These are phyloP conservation scores for Fusarium hainanense DNA, from an alignment of 2,329 filamentous ascomycete genomes.

Conservation along the genomic window DNA sequence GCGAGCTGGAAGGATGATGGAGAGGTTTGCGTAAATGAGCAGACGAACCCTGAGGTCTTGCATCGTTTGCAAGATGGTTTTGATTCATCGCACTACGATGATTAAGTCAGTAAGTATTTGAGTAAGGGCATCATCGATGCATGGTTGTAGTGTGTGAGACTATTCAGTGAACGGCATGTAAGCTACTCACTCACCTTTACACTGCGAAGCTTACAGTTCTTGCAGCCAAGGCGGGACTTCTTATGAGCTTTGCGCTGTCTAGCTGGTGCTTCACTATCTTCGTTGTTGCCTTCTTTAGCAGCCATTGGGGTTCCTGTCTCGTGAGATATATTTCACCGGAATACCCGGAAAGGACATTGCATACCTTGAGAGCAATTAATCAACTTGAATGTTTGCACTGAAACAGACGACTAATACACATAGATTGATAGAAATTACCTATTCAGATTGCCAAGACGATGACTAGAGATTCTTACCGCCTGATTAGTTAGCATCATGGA, in stretches of 20 bases:
- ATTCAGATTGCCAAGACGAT: slow-evolving; percentile 1
- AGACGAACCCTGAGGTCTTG: slow-evolving; percentile 58
- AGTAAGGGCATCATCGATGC: neutral
- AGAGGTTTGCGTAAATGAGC: slow-evolving; percentile 55
- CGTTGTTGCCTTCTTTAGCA: slow-evolving; percentile 1
- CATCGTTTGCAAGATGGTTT: slow-evolving; percentile 63
- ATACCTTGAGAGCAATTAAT: neutral
- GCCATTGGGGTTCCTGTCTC: slow-evolving; percentile 11
- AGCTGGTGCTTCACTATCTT: neutral
- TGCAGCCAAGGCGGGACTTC: slow-evolving; percentile 65
- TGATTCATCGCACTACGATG: slow-evolving; percentile 63
- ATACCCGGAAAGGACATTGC: slow-evolving; percentile 3
- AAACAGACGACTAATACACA: neutral
- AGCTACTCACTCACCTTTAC: slow-evolving; percentile 60
- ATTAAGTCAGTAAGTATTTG: neutral
- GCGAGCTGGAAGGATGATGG: slow-evolving; percentile 39
- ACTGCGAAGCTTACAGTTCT: slow-evolving; percentile 66
- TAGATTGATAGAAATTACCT: neutral
- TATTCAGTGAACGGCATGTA: neutral
- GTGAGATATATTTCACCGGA: neutral
- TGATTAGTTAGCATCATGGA: neutral
- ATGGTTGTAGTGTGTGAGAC: neutral
- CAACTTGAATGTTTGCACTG: neutral
- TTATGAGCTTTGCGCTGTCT: slow-evolving; percentile 56
- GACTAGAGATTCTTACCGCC: neutral